Evolutionary conservation across 345 rosid species (phyloP), one percentile per base, ranked within the genome.

Genomic region (Citropsis articulata): DNA sequence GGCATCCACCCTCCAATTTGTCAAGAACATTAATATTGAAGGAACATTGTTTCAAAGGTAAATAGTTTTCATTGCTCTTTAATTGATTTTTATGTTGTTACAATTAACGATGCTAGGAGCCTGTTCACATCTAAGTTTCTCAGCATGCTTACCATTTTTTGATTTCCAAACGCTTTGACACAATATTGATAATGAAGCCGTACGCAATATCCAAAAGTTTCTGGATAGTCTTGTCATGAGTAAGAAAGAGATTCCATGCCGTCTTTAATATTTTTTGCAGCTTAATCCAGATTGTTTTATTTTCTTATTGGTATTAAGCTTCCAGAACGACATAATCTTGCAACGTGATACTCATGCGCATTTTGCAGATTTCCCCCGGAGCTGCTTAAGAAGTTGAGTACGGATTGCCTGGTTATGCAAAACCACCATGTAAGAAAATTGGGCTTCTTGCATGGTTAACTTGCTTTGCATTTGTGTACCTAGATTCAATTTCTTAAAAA

Each of bases 31-130:
- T 57, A 56, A 81, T 70, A 85, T 82, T 70, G 76, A 92, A 75
- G 98, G 94, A 86, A 93, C 96, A 27, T 87, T 95, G 24, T 93
- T 92, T 82, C 96, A 92, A 71, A 93, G 98, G 99, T 95, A 85
- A 66, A 35, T 10, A 1, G 24, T 9, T 48, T 77, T 45, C 56
- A 13, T 50, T n/a, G 7, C 35, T 25, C n/a, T 33, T 14, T 25
- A 33, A 74, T 63, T 53, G 57, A 53, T 64, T 77, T 35, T 40
- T 12, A 45, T 68, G 36, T 42, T 25, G 48, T 66, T 67, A 35
- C 2, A 4, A 10, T 12, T 75, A 31, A 0, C 48, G 76, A 28
- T 45, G 22, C 40, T 6, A 38, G 2, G 42, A 38, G 2, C 9
- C 25, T 28, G 9, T 1, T 45, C 31, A 75, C 18, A 19, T 38